These are phyloP conservation scores for Blastomyces gilchristii DNA, from an alignment of 2,329 filamentous ascomycete genomes.

Conservation along the genomic window DNA sequence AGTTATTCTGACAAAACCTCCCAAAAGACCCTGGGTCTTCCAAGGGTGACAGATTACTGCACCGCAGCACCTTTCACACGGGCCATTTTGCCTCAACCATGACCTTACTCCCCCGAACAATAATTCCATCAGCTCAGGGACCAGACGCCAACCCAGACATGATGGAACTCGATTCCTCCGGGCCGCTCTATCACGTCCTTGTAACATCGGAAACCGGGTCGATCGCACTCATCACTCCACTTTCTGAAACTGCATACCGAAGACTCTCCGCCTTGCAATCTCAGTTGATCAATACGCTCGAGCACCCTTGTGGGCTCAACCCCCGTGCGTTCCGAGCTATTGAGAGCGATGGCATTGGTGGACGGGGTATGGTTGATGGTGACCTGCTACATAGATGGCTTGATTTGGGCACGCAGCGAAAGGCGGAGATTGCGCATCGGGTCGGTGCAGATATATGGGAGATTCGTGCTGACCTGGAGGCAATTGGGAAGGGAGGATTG, in stretches of 20 bases:
- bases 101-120: slow-evolving; percentile 61
- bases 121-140: slow-evolving; percentile 36
- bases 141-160: slow-evolving; percentile 27
- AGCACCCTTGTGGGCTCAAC: slow-evolving; percentile 71
- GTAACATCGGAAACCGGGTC: slow-evolving; percentile 66
- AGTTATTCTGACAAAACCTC: not conserved
- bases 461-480: slow-evolving; percentile 59
- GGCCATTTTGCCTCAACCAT: slow-evolving; percentile 68
- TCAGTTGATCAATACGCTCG: slow-evolving; percentile 65
- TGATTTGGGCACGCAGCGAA: slow-evolving; percentile 61
- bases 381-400: slow-evolving; percentile 63
- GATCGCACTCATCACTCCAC: slow-evolving; percentile 63
- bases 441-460: slow-evolving; percentile 59
- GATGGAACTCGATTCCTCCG: slow-evolving; percentile 25
- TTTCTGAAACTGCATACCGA: slow-evolving; percentile 72
- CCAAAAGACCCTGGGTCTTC: slow-evolving; percentile 76
- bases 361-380: slow-evolving; percentile 66
- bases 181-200: slow-evolving; percentile 45
- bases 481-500: slow-evolving; percentile 54
- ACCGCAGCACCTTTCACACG: slow-evolving; percentile 77
- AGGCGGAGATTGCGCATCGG: slow-evolving; percentile 62
- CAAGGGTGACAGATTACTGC: slow-evolving; percentile 75
- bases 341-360: slow-evolving; percentile 39
- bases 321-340: slow-evolving; percentile 63
- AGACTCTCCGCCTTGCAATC: slow-evolving; percentile 71